These are phyloP conservation scores for Epicoccum sorghinum DNA, from an alignment of 2,329 filamentous ascomycete genomes.

Conservation along the genomic window DNA sequence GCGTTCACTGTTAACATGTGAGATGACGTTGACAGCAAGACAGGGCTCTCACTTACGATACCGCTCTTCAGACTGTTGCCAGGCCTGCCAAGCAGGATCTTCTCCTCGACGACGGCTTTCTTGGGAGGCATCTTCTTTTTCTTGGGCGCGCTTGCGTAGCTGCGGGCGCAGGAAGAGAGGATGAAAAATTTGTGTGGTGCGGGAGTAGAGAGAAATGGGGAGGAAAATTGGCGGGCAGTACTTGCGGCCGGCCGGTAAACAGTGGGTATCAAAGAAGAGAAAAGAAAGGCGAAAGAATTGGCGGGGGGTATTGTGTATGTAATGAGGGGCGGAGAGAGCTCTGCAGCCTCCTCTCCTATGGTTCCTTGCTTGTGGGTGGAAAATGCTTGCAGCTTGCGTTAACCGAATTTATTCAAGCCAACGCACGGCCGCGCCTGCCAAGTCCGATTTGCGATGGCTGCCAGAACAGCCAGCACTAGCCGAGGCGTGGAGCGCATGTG, in stretches of 20 bases:
- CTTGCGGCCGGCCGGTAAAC: slow-evolving; percentile 57
- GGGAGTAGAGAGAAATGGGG: slow-evolving; percentile 46
- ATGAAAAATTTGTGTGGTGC: slow-evolving; percentile 50
- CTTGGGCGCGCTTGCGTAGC: slow-evolving; percentile 62
- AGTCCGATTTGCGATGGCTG: slow-evolving; percentile 2
- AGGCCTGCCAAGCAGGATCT: slow-evolving; percentile 92
- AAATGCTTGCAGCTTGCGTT: slow-evolving; percentile 6
- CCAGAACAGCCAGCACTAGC: slow-evolving; percentile 20
- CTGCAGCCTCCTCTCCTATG: slow-evolving; percentile 36
- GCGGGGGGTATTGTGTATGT: slow-evolving; percentile 43
- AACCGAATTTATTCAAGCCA: slow-evolving; percentile 7
- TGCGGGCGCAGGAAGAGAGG: slow-evolving; percentile 44
- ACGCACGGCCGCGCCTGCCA: slow-evolving; percentile 6
- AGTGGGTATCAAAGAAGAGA: slow-evolving; percentile 59
- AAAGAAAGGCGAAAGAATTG: slow-evolving; percentile 54
- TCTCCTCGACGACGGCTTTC: slow-evolving; percentile 90
- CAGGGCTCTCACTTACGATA: slow-evolving; percentile 77
- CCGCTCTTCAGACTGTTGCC: slow-evolving; percentile 99
- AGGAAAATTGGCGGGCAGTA: slow-evolving; percentile 51
- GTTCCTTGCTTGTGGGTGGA: slow-evolving; percentile 24
- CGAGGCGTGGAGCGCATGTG: slow-evolving; percentile 10
- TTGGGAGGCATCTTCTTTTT: slow-evolving; percentile 92
- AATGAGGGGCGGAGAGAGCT: slow-evolving; percentile 42
- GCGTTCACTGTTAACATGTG: slow-evolving; percentile 50
- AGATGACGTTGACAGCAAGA: slow-evolving; percentile 41